Conservation (phyloP, 305 asterid species). For the Ajuga reptans region DNA sequence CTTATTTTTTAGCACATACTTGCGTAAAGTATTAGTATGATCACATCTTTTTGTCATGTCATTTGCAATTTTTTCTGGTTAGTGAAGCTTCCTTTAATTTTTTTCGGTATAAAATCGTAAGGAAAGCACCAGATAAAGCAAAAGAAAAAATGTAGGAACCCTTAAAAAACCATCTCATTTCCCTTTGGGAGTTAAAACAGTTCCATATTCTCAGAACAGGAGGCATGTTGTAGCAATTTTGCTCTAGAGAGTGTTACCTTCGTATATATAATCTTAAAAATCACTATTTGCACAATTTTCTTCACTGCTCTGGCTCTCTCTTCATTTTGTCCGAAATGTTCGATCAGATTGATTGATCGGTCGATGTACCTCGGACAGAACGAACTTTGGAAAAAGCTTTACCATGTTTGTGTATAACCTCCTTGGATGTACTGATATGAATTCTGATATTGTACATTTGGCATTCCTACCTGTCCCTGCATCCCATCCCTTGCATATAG, state of each 20-base stretch:
- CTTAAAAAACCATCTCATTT: conserved; percentile 3
- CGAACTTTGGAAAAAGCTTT: not conserved
- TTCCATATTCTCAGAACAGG: not conserved
- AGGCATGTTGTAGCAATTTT: not conserved
- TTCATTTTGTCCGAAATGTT: not conserved
- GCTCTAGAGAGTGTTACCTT: conserved; percentile 10
- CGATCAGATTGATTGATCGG: not conserved
- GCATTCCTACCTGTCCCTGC: conserved; percentile 56
- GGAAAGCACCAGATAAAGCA: not conserved
- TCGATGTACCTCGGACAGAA: not conserved
- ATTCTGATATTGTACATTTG: conserved; percentile 30
- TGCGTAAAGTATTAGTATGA: not conserved
- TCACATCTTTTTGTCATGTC: not conserved
- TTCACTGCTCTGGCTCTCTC: not conserved
- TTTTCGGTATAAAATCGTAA: not conserved
- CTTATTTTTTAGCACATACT: no score
- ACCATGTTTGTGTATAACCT: conserved; percentile 19
- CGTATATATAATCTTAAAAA: not conserved
- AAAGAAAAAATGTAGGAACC: not conserved
- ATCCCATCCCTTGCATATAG: conserved; percentile 55
- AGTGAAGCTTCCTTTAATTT: not conserved
- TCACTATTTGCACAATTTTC: conserved; percentile 14
- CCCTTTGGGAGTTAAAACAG: conserved; percentile 8
- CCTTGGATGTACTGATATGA: conserved; percentile 21
- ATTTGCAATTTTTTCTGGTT: not conserved